These are phyloP conservation scores for Patellifolia procumbens DNA, from an alignment of 179 eudicot genomes.

Conservation along the genomic window DNA sequence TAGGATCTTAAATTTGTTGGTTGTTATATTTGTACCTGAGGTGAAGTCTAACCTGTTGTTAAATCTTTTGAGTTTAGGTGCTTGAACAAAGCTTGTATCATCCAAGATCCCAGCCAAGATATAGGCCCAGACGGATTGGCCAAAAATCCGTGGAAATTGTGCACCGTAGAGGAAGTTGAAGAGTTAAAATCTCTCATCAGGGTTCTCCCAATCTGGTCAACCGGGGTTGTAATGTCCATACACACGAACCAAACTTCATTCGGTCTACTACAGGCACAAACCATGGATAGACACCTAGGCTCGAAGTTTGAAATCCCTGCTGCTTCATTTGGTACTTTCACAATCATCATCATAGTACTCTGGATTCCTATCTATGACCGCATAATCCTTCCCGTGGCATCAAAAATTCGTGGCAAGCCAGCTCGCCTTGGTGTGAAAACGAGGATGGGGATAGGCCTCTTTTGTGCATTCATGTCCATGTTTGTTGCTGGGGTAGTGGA, in stretches of 20 bases:
- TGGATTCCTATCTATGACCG: constrained; percentile 83
- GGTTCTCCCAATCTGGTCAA: constrained; percentile 77
- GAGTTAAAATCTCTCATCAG: constrained; percentile 65
- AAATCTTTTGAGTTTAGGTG: constrained; percentile 40
- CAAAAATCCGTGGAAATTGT: constrained; percentile 59
- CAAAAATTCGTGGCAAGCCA: constrained; percentile 56
- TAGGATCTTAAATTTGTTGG: not conserved
- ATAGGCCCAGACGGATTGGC: constrained; percentile 51
- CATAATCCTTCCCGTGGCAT: constrained; percentile 57
- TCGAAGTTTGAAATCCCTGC: constrained; percentile 72
- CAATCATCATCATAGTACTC: constrained; percentile 45
- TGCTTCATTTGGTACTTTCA: constrained; percentile 60
- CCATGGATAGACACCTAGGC: constrained; percentile 78
- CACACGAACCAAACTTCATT: constrained; percentile 45
- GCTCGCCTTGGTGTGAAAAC: constrained; percentile 47
- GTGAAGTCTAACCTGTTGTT: not conserved
- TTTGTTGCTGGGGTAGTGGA: constrained; percentile 60
- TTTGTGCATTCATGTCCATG: constrained; percentile 52
- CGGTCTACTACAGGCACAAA: constrained; percentile 57
- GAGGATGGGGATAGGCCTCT: constrained; percentile 78
- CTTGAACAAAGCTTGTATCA: constrained; percentile 79
- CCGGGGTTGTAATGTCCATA: constrained; percentile 49
- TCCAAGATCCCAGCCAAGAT: constrained; percentile 51
- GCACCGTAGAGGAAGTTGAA: constrained; percentile 76
- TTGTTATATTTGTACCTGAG: not conserved